Evolutionary conservation across 257 asterid genomes (phyloP).

Genomic region (Petrea volubilis): DNA sequence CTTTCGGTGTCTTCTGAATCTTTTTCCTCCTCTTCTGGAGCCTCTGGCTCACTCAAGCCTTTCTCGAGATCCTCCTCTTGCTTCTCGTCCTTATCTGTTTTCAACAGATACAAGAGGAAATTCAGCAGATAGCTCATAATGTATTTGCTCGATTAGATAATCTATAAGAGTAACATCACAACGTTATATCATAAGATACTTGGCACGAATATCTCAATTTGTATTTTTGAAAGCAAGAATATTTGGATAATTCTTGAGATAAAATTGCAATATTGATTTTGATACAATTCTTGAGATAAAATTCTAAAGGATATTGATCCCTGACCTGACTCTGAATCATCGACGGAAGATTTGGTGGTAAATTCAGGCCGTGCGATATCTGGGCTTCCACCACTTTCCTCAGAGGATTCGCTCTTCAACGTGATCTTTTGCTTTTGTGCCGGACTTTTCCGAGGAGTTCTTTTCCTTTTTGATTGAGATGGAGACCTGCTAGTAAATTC

Average conservation of each 20-base stretch:
- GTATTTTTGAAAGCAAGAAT: neutral
- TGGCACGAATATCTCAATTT: neutral
- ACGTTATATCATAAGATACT: neutral
- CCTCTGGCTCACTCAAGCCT: constrained; percentile 43
- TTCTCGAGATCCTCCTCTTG: constrained; percentile 47
- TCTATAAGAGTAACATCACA: neutral
- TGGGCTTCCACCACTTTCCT: constrained; percentile 45
- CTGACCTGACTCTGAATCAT: constrained; percentile 57
- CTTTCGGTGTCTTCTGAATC: constrained; percentile 55
- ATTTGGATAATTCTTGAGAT: neutral
- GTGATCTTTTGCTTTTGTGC: constrained; percentile 41
- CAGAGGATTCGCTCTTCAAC: constrained; percentile 43
- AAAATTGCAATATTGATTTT: constrained; percentile 16
- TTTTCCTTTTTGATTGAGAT: constrained; percentile 69
- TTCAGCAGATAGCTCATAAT: constrained; percentile 11
- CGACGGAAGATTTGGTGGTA: constrained; percentile 37
- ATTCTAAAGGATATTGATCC: constrained; percentile 7
- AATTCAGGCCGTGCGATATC: constrained; percentile 34
- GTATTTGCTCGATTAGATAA: neutral
- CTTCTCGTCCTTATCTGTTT: constrained; percentile 43
- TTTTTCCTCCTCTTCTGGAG: constrained; percentile 42
- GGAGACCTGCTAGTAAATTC: constrained; percentile 57
- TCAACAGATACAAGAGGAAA: constrained; percentile 6
- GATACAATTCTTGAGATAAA: constrained; percentile 23
- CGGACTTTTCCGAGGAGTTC: constrained; percentile 77